phyloP scores from a whole-genome alignment of 2,329 filamentous ascomycete species.

The Beauveria caledonica region DNA sequence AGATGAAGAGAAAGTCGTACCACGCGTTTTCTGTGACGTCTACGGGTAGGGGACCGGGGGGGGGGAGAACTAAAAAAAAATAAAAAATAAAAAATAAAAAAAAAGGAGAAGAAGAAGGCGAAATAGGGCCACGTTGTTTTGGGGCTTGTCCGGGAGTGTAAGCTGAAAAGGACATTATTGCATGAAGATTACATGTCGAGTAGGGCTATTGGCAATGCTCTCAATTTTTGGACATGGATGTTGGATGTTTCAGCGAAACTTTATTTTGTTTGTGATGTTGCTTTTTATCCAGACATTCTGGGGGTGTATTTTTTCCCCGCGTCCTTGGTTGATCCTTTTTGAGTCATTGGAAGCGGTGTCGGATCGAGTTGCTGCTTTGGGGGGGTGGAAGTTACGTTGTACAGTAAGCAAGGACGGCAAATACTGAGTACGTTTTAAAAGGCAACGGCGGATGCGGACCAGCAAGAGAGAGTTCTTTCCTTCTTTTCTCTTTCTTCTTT shows the following conservation, averaged over 20 bases:
- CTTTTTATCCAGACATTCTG: not conserved
- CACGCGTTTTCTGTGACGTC: too few species aligned
- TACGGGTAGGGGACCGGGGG: too few species aligned
- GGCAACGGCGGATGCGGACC: too few species aligned
- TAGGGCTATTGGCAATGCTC: not conserved
- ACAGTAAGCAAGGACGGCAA: not conserved
- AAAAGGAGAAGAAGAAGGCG: not conserved
- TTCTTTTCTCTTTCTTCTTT: too few species aligned
- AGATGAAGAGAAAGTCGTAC: too few species aligned
- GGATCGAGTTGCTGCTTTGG: conserved; percentile 3
- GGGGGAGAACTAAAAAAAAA: too few species aligned
- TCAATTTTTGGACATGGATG: not conserved
- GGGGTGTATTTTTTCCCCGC: not conserved
- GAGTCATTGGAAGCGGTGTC: conserved; percentile 4
- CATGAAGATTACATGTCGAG: not conserved
- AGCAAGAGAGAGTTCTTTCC: too few species aligned
- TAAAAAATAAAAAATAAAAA: not conserved
- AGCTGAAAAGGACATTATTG: not conserved
- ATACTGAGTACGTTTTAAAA: too few species aligned
- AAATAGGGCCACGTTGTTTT: not conserved
- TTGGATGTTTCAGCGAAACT: not conserved
- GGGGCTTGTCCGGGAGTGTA: not conserved
- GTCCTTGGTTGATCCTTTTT: not conserved
- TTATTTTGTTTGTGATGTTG: not conserved
- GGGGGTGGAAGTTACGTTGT: not conserved